Evolutionary conservation across 1,284 basidiomycete genomes (phyloP), one percentile per base, ranked within the genome.

Genomic region (Ustilago sp.): DNA sequence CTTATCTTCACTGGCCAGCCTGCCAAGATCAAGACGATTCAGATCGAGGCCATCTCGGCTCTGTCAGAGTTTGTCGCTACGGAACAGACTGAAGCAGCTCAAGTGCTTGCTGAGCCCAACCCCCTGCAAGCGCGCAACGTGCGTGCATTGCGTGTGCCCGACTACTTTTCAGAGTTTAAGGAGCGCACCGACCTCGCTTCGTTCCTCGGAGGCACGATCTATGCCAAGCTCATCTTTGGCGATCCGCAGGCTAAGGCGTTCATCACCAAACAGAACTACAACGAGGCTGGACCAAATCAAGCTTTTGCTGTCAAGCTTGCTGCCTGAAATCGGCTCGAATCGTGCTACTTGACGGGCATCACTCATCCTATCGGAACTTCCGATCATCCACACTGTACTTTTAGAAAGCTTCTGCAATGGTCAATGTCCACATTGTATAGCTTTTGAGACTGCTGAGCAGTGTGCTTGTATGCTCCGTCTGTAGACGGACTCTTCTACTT

Each of bases 111-210:
- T 23, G 80, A 82, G 58, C 80, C 80, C 41, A 80, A 82, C 34
- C 69, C 79, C 11, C 34, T 73, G 51, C 83, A 86, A 59, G 74
- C 83, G 28, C 77, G 74, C 58, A 80, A 70, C 34, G 83, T 81
- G 19, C 76, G 84, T 15, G 75, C 79, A 32, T 62, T 83, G 54
- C 71, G 71, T n/a, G 79, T 82, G 41, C 84, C 84, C 4, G 84
- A 86, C 72, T 86, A 83, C 73, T 86, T 86, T 63, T 65, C 74
- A 47, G 81, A 83, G 53, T 86, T 82, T 68, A 86, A 86, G 69
- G 84, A 84, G 8, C 68, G 82, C n/a, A 79, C 74, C 19, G 83
- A 86, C 39, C 60, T 86, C 34, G 83, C 81, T 8, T 69, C 79
- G 4, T 86, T 83, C 72, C 71, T 86, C 1, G 84, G 84, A 28